Evolutionary conservation across 768 basidiomycete species (phyloP), one percentile per base, ranked within the genome.

Genomic region (Piloderma croceum): DNA sequence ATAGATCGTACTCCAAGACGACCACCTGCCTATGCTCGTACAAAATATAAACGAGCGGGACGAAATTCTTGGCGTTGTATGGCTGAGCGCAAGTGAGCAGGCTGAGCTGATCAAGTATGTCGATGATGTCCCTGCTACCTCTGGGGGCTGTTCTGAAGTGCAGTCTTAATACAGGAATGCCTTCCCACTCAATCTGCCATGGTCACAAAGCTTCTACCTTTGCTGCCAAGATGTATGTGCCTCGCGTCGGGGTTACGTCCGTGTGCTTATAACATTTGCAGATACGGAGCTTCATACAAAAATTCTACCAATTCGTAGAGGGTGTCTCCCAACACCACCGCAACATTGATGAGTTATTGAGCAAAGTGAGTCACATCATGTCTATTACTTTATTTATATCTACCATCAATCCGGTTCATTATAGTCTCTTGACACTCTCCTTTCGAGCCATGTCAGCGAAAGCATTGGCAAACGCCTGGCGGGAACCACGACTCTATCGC

Each of bases 281-380:
- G 81, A 86, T 94, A 44, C 81, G 90, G 19, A 71, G 69, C 31
- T 97, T 94, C 54, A 86, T 96, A 27, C 86, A 92, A 50, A 90
- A 90, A 51, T 98, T 96, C 66, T 94, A 97, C 57, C 83, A 90
- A 18, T 99, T 98, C 60, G 81, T 93, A 1, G 96, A 99, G 51
- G 94, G 94, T 7, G 87, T 96, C 5, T 81, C 86, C 2, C 89
- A 93, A 55, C 86, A 90, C 43, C 87, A 92, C 59, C 76, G 84
- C 31, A 86, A 93, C 55, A 88, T 93, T 23, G 93, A 98, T 52
- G 90, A 91, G 39, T 70, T 97, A 7, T 61, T 99, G 37, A 83
- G 83, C 64, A 91, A 83, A 73, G 94, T 92, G 53, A 42, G 56
- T 27, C 20, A 12, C 29, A 15, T 17, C 24, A 39, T 17, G 13